phyloP scores from a whole-genome alignment of 306 rosid species.

The Pyrus communis region DNA sequence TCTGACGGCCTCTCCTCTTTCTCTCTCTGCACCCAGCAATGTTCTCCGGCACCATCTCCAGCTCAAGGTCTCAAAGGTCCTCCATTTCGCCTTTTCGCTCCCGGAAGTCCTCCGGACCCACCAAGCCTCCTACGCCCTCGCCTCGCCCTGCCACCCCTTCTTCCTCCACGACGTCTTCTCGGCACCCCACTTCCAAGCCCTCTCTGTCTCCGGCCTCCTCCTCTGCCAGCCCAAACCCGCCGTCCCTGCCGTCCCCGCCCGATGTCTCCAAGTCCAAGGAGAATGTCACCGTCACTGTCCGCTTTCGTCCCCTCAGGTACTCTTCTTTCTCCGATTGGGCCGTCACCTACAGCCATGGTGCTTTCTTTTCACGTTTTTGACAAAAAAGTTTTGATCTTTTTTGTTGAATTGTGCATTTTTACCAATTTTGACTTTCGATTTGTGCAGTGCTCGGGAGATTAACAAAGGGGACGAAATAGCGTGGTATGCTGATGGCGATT shows the following conservation, averaged over 20 bases:
- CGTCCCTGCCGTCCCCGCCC: constrained; percentile 16
- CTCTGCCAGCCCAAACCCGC: constrained; percentile 21
- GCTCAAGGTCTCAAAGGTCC: constrained; percentile 48
- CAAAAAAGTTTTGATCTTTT: background rate
- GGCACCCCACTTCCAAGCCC: constrained; percentile 34
- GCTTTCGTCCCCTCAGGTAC: constrained; percentile 86
- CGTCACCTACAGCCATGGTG: background rate
- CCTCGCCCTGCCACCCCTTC: constrained; percentile 55
- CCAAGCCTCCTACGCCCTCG: constrained; percentile 4
- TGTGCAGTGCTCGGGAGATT: constrained; percentile 60
- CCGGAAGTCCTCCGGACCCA: constrained; percentile 37
- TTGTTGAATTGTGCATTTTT: background rate
- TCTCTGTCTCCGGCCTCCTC: constrained; percentile 36
- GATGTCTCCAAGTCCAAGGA: constrained; percentile 62
- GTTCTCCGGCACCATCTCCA: constrained; percentile 30
- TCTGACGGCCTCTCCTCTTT: background rate
- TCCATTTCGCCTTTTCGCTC: constrained; percentile 59
- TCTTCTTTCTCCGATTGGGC: constrained; percentile 1
- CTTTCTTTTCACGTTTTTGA: background rate
- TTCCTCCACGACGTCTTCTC: constrained; percentile 35
- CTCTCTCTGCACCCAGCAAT: constrained; percentile 19
- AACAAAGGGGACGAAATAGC: constrained; percentile 82
- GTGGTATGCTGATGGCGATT: constrained; percentile 85
- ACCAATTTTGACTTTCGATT: constrained; percentile 1
- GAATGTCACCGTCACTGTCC: constrained; percentile 78